Conservation (phyloP, 1,139 yeast species). For the Blastobotrys arbuscula region DNA sequence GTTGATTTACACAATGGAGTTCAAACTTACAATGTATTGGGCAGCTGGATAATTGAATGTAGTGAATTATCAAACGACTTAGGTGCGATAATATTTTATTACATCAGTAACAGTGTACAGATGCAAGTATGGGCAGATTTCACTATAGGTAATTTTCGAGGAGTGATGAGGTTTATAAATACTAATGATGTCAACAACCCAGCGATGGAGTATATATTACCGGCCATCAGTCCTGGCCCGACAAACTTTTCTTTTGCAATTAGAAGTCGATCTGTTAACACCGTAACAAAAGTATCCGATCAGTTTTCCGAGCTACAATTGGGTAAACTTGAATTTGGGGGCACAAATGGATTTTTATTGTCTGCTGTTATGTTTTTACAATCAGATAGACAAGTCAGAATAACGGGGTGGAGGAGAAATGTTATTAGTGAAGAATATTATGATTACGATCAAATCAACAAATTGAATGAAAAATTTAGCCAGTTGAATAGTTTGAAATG, state of each 20-base stretch:
- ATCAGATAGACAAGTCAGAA: not conserved
- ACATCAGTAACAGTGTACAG: not conserved
- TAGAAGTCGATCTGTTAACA: not conserved
- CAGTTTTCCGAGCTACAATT: not conserved
- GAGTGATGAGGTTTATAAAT: not conserved
- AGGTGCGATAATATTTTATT: constrained; percentile 1
- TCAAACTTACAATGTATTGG: not conserved
- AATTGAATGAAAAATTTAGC: not conserved
- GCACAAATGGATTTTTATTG: not conserved
- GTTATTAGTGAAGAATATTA: not conserved
- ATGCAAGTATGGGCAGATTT: constrained; percentile 9
- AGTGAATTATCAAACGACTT: not conserved
- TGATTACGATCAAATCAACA: not conserved
- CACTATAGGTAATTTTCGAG: constrained; percentile 1
- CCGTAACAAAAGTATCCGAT: not conserved
- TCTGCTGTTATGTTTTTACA: not conserved
- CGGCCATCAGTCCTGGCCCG: not conserved
- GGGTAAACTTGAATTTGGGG: constrained; percentile 1
- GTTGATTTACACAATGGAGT: not conserved
- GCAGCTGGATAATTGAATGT: not conserved
- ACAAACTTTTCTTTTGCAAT: not conserved
- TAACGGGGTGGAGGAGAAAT: not conserved
- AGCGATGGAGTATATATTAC: not conserved
- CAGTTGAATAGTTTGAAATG: not conserved
- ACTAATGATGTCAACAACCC: not conserved